Evolutionary conservation across 1,284 basidiomycete genomes (phyloP), one percentile per base, ranked within the genome.

Genomic region (Hortiboletus rubellus): DNA sequence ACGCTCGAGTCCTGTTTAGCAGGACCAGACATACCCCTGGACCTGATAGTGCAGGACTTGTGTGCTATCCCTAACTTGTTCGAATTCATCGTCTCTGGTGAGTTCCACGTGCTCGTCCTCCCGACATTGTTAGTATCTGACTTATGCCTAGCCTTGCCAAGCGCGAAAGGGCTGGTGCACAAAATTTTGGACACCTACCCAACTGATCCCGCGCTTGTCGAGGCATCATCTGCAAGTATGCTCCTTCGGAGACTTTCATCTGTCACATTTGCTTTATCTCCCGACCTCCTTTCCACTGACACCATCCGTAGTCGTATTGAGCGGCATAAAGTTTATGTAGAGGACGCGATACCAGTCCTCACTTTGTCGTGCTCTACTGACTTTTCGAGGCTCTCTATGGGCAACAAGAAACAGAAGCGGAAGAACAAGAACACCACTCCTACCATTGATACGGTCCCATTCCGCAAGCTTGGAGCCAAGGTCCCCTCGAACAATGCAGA

Each of bases 1-100:
- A 55, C 33, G 30, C 60, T 69, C 55, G 62, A 72, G 62, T 69
- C 68, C 60, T 63, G 68, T 61, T 63, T 70, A 66, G 60, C 55
- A 59, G 66, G 52, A 31, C 58, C 69, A 61, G 22, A 27, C 4
- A 27, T 27, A 27, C 27, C 27, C 7, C 27, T 27, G 27, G 27
- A 27, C 27, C 27, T 27, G 27, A 27, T 27, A 27, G 27, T 27
- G 5, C 27, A 27, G 27, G 27, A 27, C 27, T 27, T 27, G 27
- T 27, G 27, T 27, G 27, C 4, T 27, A 27, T 27, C 27, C 27
- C 27, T 27, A 27, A 27, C 5, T 27, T 27, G 27, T 27, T 27
- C 27, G 27, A 27, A 7, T 27, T 27, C 7, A 27, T 27, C 4
- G 4, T 27, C 27, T 27, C 27, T 7, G 27, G 27, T 27, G 27